Evolutionary conservation across 257 asterid genomes (phyloP), one percentile per base, ranked within the genome.

Genomic region (Mentha longifolia): DNA sequence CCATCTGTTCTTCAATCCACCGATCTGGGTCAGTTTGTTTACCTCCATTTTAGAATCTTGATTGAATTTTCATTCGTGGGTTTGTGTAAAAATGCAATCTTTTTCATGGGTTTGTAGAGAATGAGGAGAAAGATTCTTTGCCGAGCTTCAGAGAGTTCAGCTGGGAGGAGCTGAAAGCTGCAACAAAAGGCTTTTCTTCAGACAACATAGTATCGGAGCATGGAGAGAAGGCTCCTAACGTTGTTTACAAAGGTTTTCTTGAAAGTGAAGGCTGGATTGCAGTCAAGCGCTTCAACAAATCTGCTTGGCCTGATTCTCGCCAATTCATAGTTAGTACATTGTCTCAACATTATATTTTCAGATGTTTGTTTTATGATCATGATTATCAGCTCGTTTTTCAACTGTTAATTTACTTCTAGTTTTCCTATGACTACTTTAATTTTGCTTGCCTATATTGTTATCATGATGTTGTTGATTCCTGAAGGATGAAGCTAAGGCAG

Each of bases 291-390:
- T 86, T 86, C 79, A 86, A 86, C 65, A 86, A 80, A 66, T 84
- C 85, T 64, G 92, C 92, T 72, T 86, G 89, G 89, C 92, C 89
- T 25, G 92, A 86, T 76, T 72, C 86, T 65, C 85, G 87, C 68
- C 92, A 84, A 70, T 86, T 86, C 55, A 60, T 80, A 6, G 89
- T 86, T 61, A 78, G 85, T 78, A 3, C 43, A 67, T 55, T 67
- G 12, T 63, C 4, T 56, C 75, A 20, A 46, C 15, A 17, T 47
- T 14, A 19, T 20, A 39, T 3, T 46, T 22, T 65, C 30, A 4
- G 17, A 64, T 47, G 9, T 6, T 35, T 17, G 20, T 39, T 51
- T 15, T 51, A 12, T 49, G 45, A 13, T 31, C 15, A 33, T 65
- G 16, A 22, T 42, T 2, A 58, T 33, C 71, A 10, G 9, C 33